Conservation (phyloP, 2,329 filamentous ascomycete genomes). For the Tolypocladium inflatum region DNA sequence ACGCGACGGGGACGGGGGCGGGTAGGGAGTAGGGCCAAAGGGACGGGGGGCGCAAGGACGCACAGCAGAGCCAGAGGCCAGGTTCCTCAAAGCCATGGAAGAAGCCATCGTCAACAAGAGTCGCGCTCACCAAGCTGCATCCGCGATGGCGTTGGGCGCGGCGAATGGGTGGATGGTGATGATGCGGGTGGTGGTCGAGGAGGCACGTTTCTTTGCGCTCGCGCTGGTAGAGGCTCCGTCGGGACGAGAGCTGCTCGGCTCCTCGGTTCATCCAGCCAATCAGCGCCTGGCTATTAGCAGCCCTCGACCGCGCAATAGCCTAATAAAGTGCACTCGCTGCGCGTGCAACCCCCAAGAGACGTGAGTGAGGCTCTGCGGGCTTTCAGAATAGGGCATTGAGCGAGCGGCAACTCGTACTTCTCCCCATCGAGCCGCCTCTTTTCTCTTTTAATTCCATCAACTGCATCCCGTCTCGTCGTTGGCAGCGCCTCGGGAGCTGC, state of each 20-base stretch:
- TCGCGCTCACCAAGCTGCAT: slow-evolving; percentile 21
- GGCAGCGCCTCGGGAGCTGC: background rate
- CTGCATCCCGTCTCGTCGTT: background rate
- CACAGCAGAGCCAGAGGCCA: slow-evolving; percentile 47
- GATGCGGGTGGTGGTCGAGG: background rate
- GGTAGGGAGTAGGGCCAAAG: no score
- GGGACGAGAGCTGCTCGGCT: slow-evolving; percentile 11
- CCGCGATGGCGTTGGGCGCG: slow-evolving; percentile 10
- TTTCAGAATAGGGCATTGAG: background rate
- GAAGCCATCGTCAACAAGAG: slow-evolving; percentile 42
- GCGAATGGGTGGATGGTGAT: background rate
- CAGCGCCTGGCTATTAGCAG: slow-evolving; percentile 11
- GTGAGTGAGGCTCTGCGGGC: background rate
- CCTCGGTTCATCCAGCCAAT: slow-evolving; percentile 26
- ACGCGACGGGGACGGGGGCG: slow-evolving; percentile 4
- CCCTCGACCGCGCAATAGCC: slow-evolving; percentile 1
- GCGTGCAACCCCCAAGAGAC: background rate
- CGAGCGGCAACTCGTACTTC: background rate
- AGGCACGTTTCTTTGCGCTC: background rate
- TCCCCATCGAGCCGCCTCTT: background rate
- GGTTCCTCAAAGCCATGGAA: slow-evolving; percentile 55
- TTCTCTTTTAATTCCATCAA: background rate
- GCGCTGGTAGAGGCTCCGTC: background rate
- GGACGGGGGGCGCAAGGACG: slow-evolving; percentile 20
- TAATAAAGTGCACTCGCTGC: background rate